A percentile compares a stretch with the other conserved stretches of the same genome.
These are phyloP conservation scores for Tylopilus sp. DNA, from an alignment of 768 basidiomycete genomes.

Conservation along the genomic window DNA sequence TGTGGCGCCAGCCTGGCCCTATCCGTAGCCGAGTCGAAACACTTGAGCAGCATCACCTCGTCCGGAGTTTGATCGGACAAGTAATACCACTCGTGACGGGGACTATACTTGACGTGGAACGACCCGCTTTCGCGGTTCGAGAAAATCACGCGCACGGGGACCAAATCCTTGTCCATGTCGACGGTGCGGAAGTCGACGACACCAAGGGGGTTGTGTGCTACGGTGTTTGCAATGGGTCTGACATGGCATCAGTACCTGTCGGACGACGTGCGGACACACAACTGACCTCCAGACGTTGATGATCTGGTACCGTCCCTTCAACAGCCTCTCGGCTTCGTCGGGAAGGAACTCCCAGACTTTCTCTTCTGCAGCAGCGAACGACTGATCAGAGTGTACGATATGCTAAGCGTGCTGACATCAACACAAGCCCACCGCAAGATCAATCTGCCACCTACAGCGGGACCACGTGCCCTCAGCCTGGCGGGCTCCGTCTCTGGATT, in stretches of 20 bases:
- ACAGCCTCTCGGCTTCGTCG: conserved; percentile 38
- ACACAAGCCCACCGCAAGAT: background rate
- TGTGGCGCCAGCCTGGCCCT: conserved; percentile 33
- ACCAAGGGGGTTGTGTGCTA: no score
- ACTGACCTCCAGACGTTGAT: conserved; percentile 40
- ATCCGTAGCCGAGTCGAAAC: conserved; percentile 38
- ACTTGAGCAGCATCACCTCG: conserved; percentile 35
- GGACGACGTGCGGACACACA: no score
- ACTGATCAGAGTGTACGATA: background rate
- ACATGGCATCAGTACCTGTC: no score
- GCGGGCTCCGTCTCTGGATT: background rate
- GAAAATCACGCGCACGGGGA: conserved; percentile 35
- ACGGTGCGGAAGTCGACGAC: no score
- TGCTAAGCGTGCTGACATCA: background rate
- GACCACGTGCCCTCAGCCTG: background rate
- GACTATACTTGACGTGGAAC: conserved; percentile 34
- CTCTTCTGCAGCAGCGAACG: background rate
- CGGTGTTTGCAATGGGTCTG: no score
- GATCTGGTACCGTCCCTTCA: conserved; percentile 33
- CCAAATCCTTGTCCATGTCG: no score
- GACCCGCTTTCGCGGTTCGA: no score
- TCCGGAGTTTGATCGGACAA: conserved; percentile 23
- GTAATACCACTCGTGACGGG: conserved; percentile 37
- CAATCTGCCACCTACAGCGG: background rate
- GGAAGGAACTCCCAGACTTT: conserved; percentile 25